phyloP scores from a whole-genome alignment of 305 asterid genomes.

The Plantago lanceolata region DNA sequence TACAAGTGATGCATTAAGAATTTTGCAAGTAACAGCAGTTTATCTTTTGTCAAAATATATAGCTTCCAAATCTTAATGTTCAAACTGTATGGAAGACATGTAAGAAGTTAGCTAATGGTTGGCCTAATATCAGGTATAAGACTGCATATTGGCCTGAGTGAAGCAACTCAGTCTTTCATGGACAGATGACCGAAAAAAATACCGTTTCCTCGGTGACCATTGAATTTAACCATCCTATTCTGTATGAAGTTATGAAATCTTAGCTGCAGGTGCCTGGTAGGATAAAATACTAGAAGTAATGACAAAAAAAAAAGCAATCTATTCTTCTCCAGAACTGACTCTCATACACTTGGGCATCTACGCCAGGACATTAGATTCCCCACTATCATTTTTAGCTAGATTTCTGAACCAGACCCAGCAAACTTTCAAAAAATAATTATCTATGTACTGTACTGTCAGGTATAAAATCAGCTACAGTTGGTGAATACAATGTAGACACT shows the following conservation, averaged over 20 bases:
- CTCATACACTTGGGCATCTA: not conserved
- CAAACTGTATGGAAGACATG: no score
- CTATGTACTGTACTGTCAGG: conserved; percentile 36
- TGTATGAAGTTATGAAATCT: not conserved
- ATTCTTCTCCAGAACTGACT: not conserved
- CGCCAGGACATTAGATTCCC: not conserved
- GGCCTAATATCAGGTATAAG: no score
- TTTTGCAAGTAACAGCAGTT: no score
- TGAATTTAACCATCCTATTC: not conserved
- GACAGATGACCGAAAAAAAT: no score
- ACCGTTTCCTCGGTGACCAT: not conserved
- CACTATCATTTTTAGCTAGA: conserved; percentile 1
- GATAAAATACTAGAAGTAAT: not conserved
- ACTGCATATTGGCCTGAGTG: no score
- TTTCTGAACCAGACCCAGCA: not conserved
- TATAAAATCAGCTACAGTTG: conserved; percentile 29
- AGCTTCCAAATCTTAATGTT: no score
- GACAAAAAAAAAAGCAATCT: no score
- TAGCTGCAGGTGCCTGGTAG: not conserved
- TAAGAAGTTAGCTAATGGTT: no score
- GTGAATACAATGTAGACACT: conserved; percentile 34
- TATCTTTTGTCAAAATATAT: no score
- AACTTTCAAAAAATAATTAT: not conserved
- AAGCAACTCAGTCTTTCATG: no score
- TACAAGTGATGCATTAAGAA: no score